These are phyloP conservation scores for Heterotrichella gracilis DNA, from an alignment of 352 stramenopile species.

Conservation along the genomic window DNA sequence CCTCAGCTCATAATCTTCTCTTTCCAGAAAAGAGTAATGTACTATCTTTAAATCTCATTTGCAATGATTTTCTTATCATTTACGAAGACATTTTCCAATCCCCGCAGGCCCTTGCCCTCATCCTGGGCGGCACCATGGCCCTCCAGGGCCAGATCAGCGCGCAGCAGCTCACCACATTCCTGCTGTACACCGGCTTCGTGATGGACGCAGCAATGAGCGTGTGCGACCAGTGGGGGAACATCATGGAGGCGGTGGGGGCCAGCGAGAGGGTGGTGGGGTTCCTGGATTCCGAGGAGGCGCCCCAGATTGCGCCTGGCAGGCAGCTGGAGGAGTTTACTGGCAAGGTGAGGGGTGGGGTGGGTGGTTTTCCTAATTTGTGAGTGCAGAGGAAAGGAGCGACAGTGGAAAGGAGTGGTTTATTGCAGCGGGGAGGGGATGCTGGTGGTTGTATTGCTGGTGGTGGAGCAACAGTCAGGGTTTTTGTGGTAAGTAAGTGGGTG, in stretches of 20 bases:
- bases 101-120: no score
- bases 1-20: no score
- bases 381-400: not conserved
- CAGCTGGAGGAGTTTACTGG: not conserved
- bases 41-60: no score
- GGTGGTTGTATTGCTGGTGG: no score
- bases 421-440: not conserved
- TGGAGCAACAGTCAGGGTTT: no score
- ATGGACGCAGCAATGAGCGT: slow-evolving; percentile 16
- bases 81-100: no score
- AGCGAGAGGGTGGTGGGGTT: slow-evolving; percentile 17
- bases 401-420: not conserved
- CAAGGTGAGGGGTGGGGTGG: not conserved
- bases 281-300: slow-evolving; percentile 16
- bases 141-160: slow-evolving; percentile 29
- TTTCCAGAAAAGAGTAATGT: no score
- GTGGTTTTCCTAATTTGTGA: not conserved
- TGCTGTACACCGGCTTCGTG: slow-evolving; percentile 12
- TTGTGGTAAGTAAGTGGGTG: no score
- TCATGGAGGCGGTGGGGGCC: slow-evolving; percentile 18
- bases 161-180: slow-evolving; percentile 13
- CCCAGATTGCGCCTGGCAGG: not conserved
- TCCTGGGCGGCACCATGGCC: slow-evolving; percentile 58
- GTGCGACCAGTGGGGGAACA: slow-evolving; percentile 15
- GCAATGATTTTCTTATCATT: no score